Percentiles rank a stretch among this genome's conserved stretches.
Evolutionary conservation across 257 asterid species (phyloP).

Genomic region (Eucommia ulmoides): DNA sequence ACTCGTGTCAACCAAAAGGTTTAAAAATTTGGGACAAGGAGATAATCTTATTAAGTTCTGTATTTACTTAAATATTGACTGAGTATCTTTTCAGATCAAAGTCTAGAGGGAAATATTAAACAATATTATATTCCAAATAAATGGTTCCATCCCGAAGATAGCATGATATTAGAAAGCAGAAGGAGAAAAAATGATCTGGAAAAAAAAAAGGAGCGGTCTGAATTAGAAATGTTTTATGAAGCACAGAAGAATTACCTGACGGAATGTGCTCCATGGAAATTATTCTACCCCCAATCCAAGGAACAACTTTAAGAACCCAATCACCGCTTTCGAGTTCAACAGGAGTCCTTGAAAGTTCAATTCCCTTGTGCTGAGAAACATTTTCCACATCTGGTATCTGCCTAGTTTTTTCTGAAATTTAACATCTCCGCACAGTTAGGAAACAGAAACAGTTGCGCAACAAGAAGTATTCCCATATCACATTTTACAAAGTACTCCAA

Average conservation of each 20-base stretch:
- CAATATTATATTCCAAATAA: no score
- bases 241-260: slow-evolving; percentile 36
- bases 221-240: neutral
- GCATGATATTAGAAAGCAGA: no score
- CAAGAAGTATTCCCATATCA: slow-evolving; percentile 3
- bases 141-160: no score
- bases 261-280: slow-evolving; percentile 91
- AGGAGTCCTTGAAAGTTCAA: slow-evolving; percentile 63
- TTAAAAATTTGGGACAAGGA: neutral
- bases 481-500: neutral
- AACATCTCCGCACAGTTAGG: no score
- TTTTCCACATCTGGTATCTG: slow-evolving; percentile 55
- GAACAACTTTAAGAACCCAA: slow-evolving; percentile 82
- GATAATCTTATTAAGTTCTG: neutral
- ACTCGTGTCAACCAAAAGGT: no score
- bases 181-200: no score
- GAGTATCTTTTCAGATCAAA: no score
- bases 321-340: slow-evolving; percentile 66
- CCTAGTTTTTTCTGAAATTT: slow-evolving; percentile 63
- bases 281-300: slow-evolving; percentile 96
- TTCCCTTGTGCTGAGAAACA: slow-evolving; percentile 57
- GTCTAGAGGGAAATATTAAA: no score
- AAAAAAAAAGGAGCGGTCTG: no score
- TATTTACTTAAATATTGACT: neutral
- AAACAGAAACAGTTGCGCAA: no score